Conservation (phyloP, 2,329 filamentous ascomycete species). For the Raffaelea ambrosiae region DNA sequence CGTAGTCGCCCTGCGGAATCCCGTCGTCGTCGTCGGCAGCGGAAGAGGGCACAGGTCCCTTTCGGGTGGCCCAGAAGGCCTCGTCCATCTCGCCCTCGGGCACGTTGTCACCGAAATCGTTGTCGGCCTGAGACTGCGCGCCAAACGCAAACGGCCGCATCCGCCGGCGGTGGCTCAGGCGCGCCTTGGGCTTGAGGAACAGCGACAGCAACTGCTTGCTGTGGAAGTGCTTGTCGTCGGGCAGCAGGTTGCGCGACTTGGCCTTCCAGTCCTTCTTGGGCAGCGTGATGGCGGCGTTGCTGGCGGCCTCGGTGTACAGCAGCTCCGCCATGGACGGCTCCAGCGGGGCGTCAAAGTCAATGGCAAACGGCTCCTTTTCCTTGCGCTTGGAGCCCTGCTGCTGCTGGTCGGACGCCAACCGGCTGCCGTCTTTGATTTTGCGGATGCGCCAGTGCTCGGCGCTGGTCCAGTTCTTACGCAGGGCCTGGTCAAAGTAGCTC, state of each 20-base stretch:
- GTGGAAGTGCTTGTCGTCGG: slow-evolving; percentile 97
- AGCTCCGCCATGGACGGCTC: slow-evolving; percentile 61
- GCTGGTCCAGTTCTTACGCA: slow-evolving; percentile 95
- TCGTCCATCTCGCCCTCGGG: slow-evolving; percentile 80
- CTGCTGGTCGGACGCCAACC: slow-evolving; percentile 1
- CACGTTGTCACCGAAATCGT: slow-evolving; percentile 25
- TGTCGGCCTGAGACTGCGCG: slow-evolving; percentile 3
- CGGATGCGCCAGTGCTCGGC: slow-evolving; percentile 98
- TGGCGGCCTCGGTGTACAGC: slow-evolving; percentile 73
- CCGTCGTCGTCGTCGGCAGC: slow-evolving; percentile 38
- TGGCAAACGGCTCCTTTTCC: slow-evolving; percentile 93
- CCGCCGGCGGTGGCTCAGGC: slow-evolving; percentile 61
- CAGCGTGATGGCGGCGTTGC: slow-evolving; percentile 72
- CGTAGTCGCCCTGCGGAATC: slow-evolving; percentile 69
- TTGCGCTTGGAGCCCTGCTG: slow-evolving; percentile 50
- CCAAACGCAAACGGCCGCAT: slow-evolving; percentile 40
- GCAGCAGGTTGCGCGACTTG: slow-evolving; percentile 83
- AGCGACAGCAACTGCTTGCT: slow-evolving; percentile 81
- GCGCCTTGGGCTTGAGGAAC: slow-evolving; percentile 91
- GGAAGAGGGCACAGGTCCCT: slow-evolving; percentile 32
- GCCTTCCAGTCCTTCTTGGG: slow-evolving; percentile 95
- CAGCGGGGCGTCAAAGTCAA: slow-evolving; percentile 76
- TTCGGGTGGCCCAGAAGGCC: slow-evolving; percentile 83
- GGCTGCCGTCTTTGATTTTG: slow-evolving; percentile 70
- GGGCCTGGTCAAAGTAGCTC: slow-evolving; percentile 93